Percentiles rank a stretch among this genome's conserved stretches.
Conservation (phyloP, 2,329 filamentous ascomycete genomes). For the Sporothrix pallida region DNA sequence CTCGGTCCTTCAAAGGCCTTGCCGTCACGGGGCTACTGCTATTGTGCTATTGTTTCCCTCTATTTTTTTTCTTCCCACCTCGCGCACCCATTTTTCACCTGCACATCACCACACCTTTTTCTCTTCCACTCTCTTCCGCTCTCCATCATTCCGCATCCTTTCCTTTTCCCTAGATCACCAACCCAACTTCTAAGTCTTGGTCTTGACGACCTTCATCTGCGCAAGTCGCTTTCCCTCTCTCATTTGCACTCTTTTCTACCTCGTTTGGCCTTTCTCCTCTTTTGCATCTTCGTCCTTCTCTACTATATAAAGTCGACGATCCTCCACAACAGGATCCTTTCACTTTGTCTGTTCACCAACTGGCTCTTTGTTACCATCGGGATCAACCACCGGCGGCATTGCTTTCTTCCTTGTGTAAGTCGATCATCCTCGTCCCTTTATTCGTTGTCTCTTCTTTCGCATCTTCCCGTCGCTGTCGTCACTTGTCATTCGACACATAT, state of each 20-base stretch:
- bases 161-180: neutral
- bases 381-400: neutral
- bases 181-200: neutral
- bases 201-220: conserved; percentile 24
- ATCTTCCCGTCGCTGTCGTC: neutral
- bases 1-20: conserved; percentile 29
- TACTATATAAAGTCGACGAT: conserved; percentile 25
- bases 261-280: neutral
- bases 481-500: neutral
- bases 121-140: neutral
- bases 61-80: conserved; percentile 7
- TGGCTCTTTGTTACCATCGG: conserved; percentile 4
- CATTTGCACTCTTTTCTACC: neutral
- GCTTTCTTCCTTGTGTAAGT: conserved; percentile 18
- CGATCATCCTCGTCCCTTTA: neutral
- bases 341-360: conserved; percentile 17
- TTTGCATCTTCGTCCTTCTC: conserved; percentile 5
- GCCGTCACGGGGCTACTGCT: conserved; percentile 10
- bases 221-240: conserved; percentile 9
- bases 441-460: neutral
- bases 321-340: neutral
- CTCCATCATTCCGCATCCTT: neutral
- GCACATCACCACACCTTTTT: neutral
- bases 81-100: neutral
- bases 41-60: conserved; percentile 18